These are phyloP conservation scores for Chlorella sp. DNA, from an alignment of 139 green algal genomes.

Conservation along the genomic window DNA sequence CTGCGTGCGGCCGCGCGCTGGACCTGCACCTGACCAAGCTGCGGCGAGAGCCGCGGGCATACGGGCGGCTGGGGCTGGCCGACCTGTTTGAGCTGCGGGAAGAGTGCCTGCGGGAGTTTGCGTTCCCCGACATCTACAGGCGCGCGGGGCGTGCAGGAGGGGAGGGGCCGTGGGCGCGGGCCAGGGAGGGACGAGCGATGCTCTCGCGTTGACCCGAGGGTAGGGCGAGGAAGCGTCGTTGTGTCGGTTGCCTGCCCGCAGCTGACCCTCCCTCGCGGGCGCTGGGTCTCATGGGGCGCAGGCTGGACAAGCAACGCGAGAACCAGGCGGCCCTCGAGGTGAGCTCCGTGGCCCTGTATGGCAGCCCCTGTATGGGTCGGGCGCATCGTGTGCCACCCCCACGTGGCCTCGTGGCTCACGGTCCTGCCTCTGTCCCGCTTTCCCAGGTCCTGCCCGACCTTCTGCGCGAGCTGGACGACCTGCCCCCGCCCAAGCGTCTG, in stretches of 20 bases:
- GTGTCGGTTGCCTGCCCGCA: too few relatives aligned
- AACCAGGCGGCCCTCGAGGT: constrained; percentile 89
- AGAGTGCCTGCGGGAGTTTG: constrained; percentile 96
- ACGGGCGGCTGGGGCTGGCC: constrained; percentile 86
- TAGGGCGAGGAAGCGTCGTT: too few relatives aligned
- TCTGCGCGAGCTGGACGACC: constrained; percentile 86
- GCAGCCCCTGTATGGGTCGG: too few relatives aligned
- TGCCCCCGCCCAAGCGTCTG: constrained; percentile 64
- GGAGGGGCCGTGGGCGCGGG: neutral
- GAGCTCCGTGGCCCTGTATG: too few relatives aligned
- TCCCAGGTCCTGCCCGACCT: constrained; percentile 95
- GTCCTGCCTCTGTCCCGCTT: too few relatives aligned
- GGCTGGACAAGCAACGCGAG: constrained; percentile 85
- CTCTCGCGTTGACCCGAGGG: too few relatives aligned
- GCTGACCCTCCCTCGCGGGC: too few relatives aligned
- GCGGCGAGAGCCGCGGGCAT: constrained; percentile 70
- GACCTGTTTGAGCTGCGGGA: constrained; percentile 97
- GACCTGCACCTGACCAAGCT: constrained; percentile 79
- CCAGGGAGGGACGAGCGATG: too few relatives aligned
- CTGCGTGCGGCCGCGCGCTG: constrained; percentile 82
- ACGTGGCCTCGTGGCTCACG: too few relatives aligned
- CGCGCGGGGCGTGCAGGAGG: constrained; percentile 30
- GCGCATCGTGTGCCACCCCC: too few relatives aligned
- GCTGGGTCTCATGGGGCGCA: too few relatives aligned
- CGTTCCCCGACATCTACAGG: constrained; percentile 94